phyloP scores from a whole-genome alignment of 1,139 yeast species.

The Candida neerlandica region DNA sequence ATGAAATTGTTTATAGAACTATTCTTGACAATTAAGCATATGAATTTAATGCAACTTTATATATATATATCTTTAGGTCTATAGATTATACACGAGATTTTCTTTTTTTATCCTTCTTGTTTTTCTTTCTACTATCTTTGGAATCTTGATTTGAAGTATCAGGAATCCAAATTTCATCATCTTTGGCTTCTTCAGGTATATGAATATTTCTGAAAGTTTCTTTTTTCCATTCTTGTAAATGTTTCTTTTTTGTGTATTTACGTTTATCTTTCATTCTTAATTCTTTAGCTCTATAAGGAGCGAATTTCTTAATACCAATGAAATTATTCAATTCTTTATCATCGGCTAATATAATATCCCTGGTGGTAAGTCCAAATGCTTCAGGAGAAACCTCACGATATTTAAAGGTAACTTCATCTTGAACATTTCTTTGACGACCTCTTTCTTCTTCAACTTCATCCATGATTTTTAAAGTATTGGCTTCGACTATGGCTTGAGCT shows the following conservation, averaged over 20 bases:
- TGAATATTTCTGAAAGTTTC: conserved; percentile 69
- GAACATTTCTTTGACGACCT: conserved; percentile 45
- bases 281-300: conserved; percentile 85
- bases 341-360: conserved; percentile 89
- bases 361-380: conserved; percentile 78
- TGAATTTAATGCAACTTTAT: background rate
- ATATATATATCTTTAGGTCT: background rate
- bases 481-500: conserved; percentile 71
- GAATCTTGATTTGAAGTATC: conserved; percentile 2
- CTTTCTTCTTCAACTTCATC: conserved; percentile 71
- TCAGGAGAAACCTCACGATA: conserved; percentile 97
- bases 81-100: background rate
- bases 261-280: conserved; percentile 75
- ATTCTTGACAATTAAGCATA: conserved; percentile 9
- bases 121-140: no score
- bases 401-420: conserved; percentile 57
- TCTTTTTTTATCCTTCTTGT: background rate
- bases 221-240: conserved; percentile 88
- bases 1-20: conserved; percentile 13
- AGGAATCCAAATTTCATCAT: conserved; percentile 43
- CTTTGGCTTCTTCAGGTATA: conserved; percentile 35
- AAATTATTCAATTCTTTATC: conserved; percentile 81
- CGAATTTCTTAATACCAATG: conserved; percentile 88
- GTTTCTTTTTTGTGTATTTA: conserved; percentile 79
- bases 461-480: conserved; percentile 43